A percentile compares a stretch with the other conserved stretches of the same genome.
Evolutionary conservation across 2,329 filamentous ascomycete genomes (phyloP).

Genomic region (Penicillium sp.): DNA sequence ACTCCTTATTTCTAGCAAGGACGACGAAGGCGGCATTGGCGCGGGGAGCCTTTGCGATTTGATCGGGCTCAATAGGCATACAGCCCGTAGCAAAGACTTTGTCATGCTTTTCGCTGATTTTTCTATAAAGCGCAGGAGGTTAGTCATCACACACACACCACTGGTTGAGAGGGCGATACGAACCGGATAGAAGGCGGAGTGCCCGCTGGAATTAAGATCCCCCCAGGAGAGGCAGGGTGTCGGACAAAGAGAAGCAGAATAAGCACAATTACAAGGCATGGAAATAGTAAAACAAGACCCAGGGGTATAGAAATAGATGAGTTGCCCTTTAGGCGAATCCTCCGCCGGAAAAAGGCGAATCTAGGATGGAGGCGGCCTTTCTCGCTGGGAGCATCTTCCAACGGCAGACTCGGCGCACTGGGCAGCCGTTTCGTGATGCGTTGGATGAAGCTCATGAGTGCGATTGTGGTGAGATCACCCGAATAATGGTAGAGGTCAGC

Average conservation of each 20-base stretch:
- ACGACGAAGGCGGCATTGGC: constrained; percentile 97
- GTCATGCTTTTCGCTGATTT: constrained; percentile 96
- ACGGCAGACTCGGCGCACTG: constrained; percentile 45
- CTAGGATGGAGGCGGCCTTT: constrained; percentile 48
- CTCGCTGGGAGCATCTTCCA: constrained; percentile 49
- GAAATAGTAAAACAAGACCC: constrained; percentile 89
- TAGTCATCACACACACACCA: constrained; percentile 13
- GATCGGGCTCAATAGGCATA: constrained; percentile 68
- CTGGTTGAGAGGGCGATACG: constrained; percentile 30
- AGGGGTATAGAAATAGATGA: constrained; percentile 90
- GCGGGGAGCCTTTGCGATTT: constrained; percentile 57
- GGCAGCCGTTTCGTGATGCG: constrained; percentile 55
- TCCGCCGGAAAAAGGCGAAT: constrained; percentile 79
- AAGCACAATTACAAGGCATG: constrained; percentile 83
- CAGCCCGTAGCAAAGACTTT: constrained; percentile 95
- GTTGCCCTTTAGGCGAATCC: constrained; percentile 85
- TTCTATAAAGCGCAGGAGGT: constrained; percentile 53
- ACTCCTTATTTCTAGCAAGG: constrained; percentile 89
- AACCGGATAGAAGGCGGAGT: constrained; percentile 88
- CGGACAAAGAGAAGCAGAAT: constrained; percentile 86
- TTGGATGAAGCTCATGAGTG: constrained; percentile 55
- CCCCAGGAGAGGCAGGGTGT: constrained; percentile 78
- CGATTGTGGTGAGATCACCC: constrained; percentile 27
- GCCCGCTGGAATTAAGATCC: constrained; percentile 83
- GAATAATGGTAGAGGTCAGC: constrained; percentile 9